Conservation (phyloP, 352 stramenopile genomes). For the Phytophthora chlamydospora region DNA sequence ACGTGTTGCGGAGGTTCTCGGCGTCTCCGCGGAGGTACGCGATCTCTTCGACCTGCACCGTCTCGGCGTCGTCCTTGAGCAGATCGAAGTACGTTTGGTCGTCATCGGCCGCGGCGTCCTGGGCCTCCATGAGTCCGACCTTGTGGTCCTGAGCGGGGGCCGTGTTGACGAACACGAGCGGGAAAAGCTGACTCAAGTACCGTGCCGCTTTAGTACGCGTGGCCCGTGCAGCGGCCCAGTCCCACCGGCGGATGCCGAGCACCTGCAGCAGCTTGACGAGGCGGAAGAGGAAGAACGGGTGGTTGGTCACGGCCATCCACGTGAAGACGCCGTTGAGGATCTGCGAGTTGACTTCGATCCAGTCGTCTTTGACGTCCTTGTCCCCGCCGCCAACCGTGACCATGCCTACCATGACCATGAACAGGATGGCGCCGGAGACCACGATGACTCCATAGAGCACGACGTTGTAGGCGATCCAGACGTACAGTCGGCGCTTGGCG, state of each 20-base stretch:
- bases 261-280: slow-evolving; percentile 29
- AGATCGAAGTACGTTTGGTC: slow-evolving; percentile 19
- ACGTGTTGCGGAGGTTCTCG: slow-evolving; percentile 36
- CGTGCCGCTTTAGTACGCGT: slow-evolving; percentile 18
- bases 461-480: slow-evolving; percentile 43
- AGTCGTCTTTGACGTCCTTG: slow-evolving; percentile 42
- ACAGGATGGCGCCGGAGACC: slow-evolving; percentile 38
- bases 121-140: slow-evolving; percentile 11
- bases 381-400: slow-evolving; percentile 27
- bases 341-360: slow-evolving; percentile 51
- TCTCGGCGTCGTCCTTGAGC: slow-evolving; percentile 14
- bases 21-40: slow-evolving; percentile 28
- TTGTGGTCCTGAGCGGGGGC: slow-evolving; percentile 14
- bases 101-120: slow-evolving; percentile 19
- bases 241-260: slow-evolving; percentile 24
- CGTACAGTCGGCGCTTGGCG: slow-evolving; percentile 25
- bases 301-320: slow-evolving; percentile 44
- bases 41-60: slow-evolving; percentile 27
- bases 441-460: slow-evolving; percentile 34
- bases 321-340: slow-evolving; percentile 53
- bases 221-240: slow-evolving; percentile 7
- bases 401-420: slow-evolving; percentile 48
- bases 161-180: slow-evolving; percentile 35
- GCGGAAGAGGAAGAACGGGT: slow-evolving; percentile 44
- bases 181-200: slow-evolving; percentile 35